A percentile compares a stretch with the other conserved stretches of the same genome.
phyloP scores from a whole-genome alignment of 139 green algal genomes.

The Penium margaritaceum region DNA sequence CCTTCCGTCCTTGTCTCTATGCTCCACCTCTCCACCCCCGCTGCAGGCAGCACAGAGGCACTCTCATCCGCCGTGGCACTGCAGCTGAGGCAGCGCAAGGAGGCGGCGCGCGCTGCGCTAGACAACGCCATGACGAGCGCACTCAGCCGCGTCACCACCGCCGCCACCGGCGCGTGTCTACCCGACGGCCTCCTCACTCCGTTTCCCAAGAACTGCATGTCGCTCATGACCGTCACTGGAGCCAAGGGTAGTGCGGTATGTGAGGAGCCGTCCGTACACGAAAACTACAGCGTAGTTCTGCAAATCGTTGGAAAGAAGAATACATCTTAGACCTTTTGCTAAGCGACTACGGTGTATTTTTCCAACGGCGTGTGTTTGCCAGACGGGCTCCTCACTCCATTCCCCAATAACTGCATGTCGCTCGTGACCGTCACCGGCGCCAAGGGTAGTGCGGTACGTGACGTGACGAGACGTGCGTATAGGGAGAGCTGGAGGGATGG shows the following conservation, averaged over 20 bases:
- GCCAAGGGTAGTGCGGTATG: slow-evolving; percentile 78
- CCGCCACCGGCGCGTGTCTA: slow-evolving; percentile 77
- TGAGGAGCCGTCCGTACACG: no score
- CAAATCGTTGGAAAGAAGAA: no score
- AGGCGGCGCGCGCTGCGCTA: slow-evolving; percentile 31
- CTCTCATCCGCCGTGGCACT: no score
- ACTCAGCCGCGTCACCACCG: slow-evolving; percentile 75
- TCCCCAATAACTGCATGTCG: slow-evolving; percentile 85
- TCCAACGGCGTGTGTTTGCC: no score
- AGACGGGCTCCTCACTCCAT: slow-evolving; percentile 62
- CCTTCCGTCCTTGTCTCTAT: background rate
- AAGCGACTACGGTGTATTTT: no score
- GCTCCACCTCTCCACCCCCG: no score
- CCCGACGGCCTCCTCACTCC: slow-evolving; percentile 62
- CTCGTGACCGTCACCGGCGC: slow-evolving; percentile 79
- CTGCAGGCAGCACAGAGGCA: no score
- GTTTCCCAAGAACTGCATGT: slow-evolving; percentile 89
- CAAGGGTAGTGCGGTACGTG: slow-evolving; percentile 70
- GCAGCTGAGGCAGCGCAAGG: slow-evolving; percentile 31
- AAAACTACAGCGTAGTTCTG: no score
- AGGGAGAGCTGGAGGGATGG: no score
- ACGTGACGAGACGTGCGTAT: no score
- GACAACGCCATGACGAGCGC: slow-evolving; percentile 54
- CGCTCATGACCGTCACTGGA: slow-evolving; percentile 78
- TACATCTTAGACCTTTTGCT: no score